Percentiles rank a stretch among this genome's conserved stretches.
Conservation (phyloP, 2,329 filamentous ascomycete species). For the Stachybotrys elegans region DNA sequence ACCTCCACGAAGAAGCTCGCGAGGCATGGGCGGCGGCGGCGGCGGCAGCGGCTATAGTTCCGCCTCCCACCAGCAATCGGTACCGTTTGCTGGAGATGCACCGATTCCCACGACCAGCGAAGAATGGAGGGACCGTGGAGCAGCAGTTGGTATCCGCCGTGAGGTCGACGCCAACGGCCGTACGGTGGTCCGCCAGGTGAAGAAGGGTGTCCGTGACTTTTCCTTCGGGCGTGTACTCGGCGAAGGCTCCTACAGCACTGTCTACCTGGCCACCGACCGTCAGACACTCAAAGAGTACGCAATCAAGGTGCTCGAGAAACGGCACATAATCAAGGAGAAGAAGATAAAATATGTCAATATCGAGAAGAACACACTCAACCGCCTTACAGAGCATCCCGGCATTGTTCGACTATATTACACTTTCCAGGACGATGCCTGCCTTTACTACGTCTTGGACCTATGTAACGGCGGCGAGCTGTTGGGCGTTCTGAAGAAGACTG, state of each 20-base stretch:
- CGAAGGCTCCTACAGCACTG: conserved; percentile 96
- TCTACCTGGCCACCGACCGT: conserved; percentile 86
- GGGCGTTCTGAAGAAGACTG: conserved; percentile 88
- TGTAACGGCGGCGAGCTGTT: conserved; percentile 89
- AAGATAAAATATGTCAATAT: conserved; percentile 99
- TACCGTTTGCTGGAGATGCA: conserved; percentile 33
- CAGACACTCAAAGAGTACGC: conserved; percentile 95
- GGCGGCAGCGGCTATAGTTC: conserved; percentile 22
- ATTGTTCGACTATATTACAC: conserved; percentile 97
- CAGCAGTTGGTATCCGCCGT: conserved; percentile 76
- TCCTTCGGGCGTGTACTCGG: conserved; percentile 86
- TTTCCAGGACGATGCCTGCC: conserved; percentile 91
- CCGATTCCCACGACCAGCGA: conserved; percentile 60
- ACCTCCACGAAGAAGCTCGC: conserved; percentile 73
- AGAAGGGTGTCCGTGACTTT: conserved; percentile 97
- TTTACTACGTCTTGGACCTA: conserved; percentile 95
- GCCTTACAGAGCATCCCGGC: conserved; percentile 91
- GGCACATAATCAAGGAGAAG: conserved; percentile 99
- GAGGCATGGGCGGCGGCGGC: conserved; percentile 59
- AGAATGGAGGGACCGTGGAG: conserved; percentile 93
- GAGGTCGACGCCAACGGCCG: conserved; percentile 84
- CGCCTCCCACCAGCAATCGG: too few relatives aligned
- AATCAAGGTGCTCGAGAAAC: conserved; percentile 96
- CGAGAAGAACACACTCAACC: conserved; percentile 95
- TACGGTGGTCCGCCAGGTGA: conserved; percentile 75